Conservation (phyloP, 306 rosid genomes). For the Begonia masoniana region DNA sequence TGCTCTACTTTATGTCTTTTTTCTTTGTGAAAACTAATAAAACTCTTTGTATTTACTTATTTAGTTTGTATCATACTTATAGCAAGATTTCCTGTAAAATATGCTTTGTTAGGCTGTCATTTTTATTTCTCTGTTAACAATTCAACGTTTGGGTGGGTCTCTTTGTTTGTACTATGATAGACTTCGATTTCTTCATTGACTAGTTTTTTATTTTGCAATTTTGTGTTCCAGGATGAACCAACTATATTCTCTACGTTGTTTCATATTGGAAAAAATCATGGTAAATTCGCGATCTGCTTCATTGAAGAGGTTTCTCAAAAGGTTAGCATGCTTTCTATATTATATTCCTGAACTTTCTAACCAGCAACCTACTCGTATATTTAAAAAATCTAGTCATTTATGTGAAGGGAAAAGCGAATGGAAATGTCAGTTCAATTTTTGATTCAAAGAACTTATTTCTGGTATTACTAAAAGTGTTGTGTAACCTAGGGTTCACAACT, state of each 20-base stretch:
- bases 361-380: background rate
- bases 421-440: background rate
- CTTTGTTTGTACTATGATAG: too few relatives aligned
- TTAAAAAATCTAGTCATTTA: background rate
- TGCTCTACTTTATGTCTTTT: conserved; percentile 5
- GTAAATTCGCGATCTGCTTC: conserved; percentile 33
- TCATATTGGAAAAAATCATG: conserved; percentile 69
- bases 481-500: too few relatives aligned
- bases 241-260: conserved; percentile 49
- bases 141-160: too few relatives aligned
- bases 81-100: too few relatives aligned
- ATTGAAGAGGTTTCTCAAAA: conserved; percentile 31
- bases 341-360: background rate
- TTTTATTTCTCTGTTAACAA: too few relatives aligned
- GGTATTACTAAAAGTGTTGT: too few relatives aligned
- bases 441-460: too few relatives aligned
- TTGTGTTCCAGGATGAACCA: conserved; percentile 66
- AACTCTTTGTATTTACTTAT: background rate
- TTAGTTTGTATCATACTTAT: too few relatives aligned
- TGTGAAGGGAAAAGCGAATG: background rate
- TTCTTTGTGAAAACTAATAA: background rate
- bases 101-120: too few relatives aligned
- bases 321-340: conserved; percentile 35
- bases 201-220: background rate
- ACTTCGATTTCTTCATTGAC: too few relatives aligned